These are phyloP conservation scores for Alternaria sp. DNA, from an alignment of 2,329 filamentous ascomycete genomes.

Conservation along the genomic window DNA sequence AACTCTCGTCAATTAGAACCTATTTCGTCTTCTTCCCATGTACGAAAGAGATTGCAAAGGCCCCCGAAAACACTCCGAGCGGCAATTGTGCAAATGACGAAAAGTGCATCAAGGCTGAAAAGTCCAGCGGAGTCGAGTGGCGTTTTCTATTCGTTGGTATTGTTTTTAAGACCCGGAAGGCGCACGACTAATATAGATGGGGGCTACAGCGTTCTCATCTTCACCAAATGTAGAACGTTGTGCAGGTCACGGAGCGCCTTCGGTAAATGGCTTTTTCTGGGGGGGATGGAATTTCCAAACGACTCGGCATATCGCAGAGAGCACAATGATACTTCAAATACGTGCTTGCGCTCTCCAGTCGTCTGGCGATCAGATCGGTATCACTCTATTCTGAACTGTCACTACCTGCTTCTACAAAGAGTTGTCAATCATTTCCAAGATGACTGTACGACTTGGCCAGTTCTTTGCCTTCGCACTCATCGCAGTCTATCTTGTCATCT, in stretches of 20 bases:
- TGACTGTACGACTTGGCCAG: neutral
- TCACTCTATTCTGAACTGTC: neutral
- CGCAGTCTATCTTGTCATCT: neutral
- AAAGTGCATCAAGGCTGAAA: neutral
- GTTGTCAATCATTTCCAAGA: neutral
- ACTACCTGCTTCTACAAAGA: neutral
- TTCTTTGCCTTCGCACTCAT: neutral
- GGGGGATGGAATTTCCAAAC: neutral
- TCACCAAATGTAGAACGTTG: conserved; percentile 9
- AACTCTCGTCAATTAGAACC: conserved; percentile 3
- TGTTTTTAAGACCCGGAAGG: neutral
- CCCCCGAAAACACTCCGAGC: conserved; percentile 2
- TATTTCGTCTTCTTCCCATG: conserved; percentile 1
- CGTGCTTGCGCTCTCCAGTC: neutral
- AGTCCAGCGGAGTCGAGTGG: conserved; percentile 9
- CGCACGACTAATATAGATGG: neutral
- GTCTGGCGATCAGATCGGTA: neutral
- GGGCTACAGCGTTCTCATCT: neutral
- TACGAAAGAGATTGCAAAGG: neutral
- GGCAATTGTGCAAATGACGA: conserved; percentile 8
- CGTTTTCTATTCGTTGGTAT: conserved; percentile 8
- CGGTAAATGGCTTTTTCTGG: neutral
- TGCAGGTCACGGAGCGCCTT: conserved; percentile 2
- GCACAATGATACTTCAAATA: neutral
- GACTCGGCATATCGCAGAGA: neutral